A percentile compares a stretch with the other conserved stretches of the same genome.
phyloP scores from a whole-genome alignment of 2,329 filamentous ascomycete genomes.

The Huntiella abstrusa region DNA sequence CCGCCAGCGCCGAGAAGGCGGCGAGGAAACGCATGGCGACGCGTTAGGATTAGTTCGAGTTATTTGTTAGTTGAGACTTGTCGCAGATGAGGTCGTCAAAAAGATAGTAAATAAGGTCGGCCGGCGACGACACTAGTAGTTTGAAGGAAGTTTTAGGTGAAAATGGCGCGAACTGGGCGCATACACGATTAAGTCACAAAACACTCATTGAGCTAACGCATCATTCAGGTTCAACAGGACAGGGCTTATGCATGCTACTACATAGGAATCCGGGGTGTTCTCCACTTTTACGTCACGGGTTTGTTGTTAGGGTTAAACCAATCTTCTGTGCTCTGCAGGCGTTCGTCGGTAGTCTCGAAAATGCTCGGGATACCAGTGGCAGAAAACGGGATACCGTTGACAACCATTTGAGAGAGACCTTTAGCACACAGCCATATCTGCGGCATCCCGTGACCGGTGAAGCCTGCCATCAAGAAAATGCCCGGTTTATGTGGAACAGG shows the following conservation, averaged over 20 bases:
- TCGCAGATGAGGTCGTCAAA: neutral
- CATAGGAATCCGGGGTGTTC: too few species aligned
- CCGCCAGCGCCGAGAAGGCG: neutral
- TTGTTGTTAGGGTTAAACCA: neutral
- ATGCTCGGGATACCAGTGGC: conserved; percentile 14
- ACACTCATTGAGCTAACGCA: too few species aligned
- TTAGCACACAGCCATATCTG: conserved; percentile 23
- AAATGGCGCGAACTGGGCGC: too few species aligned
- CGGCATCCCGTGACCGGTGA: conserved; percentile 33
- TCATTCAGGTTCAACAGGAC: too few species aligned
- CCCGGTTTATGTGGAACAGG: conserved; percentile 21
- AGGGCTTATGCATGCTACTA: too few species aligned
- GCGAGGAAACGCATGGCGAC: too few species aligned
- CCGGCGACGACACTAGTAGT: neutral
- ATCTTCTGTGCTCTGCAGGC: neutral
- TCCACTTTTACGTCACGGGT: too few species aligned
- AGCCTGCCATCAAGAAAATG: conserved; percentile 28
- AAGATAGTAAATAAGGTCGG: too few species aligned
- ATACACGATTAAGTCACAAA: too few species aligned
- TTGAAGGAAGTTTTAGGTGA: neutral
- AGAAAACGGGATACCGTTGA: conserved; percentile 16
- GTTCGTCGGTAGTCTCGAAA: conserved; percentile 3
- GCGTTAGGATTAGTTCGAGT: too few species aligned
- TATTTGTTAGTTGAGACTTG: too few species aligned
- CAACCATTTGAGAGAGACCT: conserved; percentile 23